Base-by-base conservation (phyloP, 768 basidiomycete species). In the Omphalotus guepiniiformis region DNA sequence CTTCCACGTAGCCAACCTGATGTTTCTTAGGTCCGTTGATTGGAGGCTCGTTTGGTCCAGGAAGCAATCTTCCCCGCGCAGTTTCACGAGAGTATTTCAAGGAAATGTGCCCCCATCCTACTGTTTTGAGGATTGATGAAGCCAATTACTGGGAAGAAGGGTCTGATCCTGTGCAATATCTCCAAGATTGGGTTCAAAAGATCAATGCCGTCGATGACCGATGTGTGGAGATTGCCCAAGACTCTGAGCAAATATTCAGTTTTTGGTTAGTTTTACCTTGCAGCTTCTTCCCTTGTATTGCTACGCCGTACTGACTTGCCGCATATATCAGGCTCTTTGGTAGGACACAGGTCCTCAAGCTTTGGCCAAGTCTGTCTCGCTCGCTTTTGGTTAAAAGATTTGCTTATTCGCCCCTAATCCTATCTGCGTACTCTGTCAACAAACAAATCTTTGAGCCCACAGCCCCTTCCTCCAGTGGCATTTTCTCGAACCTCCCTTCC, bases 331-430 rank as follows among this genome's bases (percentile, higher is more conserved):
- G 85, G 68, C 50, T 81, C 23, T 78, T 84, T 36, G 75, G 74
- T 21, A 62, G 66, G 0, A 46, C 62, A 5, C 64, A 70, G 9
- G 58, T 79, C 4, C 68, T 79, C 16, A 67, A 68, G 23, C 51
- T 78, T 18, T 72, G 72, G 71, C 64, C 64, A 3, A 58, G 70
- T 4, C 59, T 81, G 3, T 70, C 72, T 7, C 49, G 57, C 1
- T 79, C 79, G 26, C 74, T 80, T 0, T 68, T 75, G 4, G 58
- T 86, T 6, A 72, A 67, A 4, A 53, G 74, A 27, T 82, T 80
- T 58, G 65, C 69, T 15, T 85, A 82, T 82, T 86, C 86, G 0
- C 70, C 80, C 0, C 72, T 85, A 3, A 66, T 86, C 48, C 63
- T 78, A 39, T 58, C 57, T n/a, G 72, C 72, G 0, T 80, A n/a